Base-by-base conservation (phyloP, 352 stramenopile genomes). In the Pythium monospermum region DNA sequence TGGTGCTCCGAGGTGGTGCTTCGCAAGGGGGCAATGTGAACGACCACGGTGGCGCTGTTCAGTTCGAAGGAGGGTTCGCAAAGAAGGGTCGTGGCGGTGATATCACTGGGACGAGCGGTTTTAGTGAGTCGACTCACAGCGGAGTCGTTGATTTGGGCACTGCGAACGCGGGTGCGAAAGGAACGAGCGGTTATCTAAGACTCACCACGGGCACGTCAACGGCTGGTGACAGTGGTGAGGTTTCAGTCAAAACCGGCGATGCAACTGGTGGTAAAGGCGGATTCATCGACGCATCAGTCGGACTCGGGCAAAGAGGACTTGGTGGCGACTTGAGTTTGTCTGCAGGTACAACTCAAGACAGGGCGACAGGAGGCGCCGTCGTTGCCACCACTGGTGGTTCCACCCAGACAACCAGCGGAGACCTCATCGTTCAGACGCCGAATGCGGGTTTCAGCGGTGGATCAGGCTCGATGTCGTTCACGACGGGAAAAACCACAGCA, bases 1-100 rank as follows among this genome's bases (percentile, higher is more conserved):
- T 97, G 13, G 75, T 84, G 8, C 37, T 97, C 25, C 76, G 72
- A 55, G 88, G 86, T 50, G 91, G 93, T 49, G 76, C 74, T 36
- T 83, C 80, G 23, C 63, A 96, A 69, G 84, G 91, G 26, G 73
- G 72, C 16, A 83, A 56, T 27, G 38, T 64, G 46, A 40, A 59
- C 44, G 73, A 92, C 49, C 61, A 74, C 44, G 93, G 93, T 25
- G 93, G 91, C 36, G 57, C 71, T 30, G 50, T 96, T 13, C 63
- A 66, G 56, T 35, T 94, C 21, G 72, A 90, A 47, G 87, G 63
- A 59, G 93, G 93, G 2, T 91, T 65, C 40, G 66, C 71, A 10
- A 72, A 58, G 36, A 63, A 48, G 65, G 78, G 77, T 46, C 66
- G 70, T 32, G 81, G 81, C 48, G 81, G 81, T 18, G 69, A 73